Percentiles rank a stretch among this genome's conserved stretches.
Conservation (phyloP, 2,329 filamentous ascomycete genomes). For the Xylaria sp. region DNA sequence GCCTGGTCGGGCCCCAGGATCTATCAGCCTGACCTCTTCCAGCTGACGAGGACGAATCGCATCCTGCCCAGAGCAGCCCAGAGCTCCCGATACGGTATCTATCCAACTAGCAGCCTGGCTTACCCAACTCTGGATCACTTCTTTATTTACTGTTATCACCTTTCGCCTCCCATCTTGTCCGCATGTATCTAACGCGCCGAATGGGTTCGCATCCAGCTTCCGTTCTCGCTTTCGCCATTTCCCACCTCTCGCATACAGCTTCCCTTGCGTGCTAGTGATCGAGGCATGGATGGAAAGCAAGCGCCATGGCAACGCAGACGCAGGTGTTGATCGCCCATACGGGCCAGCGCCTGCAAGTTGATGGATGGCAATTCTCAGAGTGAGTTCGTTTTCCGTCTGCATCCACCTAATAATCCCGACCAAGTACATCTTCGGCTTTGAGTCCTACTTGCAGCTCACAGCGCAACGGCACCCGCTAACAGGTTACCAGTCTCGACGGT, state of each 20-base stretch:
- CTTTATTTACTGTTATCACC: not conserved
- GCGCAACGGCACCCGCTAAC: slow-evolving; percentile 15
- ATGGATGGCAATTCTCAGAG: slow-evolving; percentile 77
- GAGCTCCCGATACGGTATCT: slow-evolving; percentile 17
- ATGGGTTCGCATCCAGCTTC: slow-evolving; percentile 7
- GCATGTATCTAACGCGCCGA: not conserved
- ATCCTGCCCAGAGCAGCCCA: slow-evolving; percentile 20
- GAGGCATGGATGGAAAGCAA: slow-evolving; percentile 43
- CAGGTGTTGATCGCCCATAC: slow-evolving; percentile 92
- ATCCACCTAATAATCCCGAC: not conserved
- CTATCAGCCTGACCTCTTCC: slow-evolving; percentile 21
- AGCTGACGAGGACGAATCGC: slow-evolving; percentile 20
- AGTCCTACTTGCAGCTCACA: slow-evolving; percentile 21
- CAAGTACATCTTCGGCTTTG: not conserved
- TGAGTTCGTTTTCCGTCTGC: slow-evolving; percentile 50
- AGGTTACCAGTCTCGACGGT: slow-evolving; percentile 71
- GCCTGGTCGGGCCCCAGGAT: slow-evolving; percentile 9
- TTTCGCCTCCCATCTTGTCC: not conserved
- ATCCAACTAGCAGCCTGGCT: not conserved
- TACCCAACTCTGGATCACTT: not conserved
- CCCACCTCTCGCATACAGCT: slow-evolving; percentile 3
- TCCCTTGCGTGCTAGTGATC: slow-evolving; percentile 22
- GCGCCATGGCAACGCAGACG: slow-evolving; percentile 74
- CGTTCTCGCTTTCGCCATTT: not conserved
- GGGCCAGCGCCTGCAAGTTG: slow-evolving; percentile 82